Evolutionary conservation across 75 land plant genomes (phyloP).

Genomic region (Pinus tabuliformis): DNA sequence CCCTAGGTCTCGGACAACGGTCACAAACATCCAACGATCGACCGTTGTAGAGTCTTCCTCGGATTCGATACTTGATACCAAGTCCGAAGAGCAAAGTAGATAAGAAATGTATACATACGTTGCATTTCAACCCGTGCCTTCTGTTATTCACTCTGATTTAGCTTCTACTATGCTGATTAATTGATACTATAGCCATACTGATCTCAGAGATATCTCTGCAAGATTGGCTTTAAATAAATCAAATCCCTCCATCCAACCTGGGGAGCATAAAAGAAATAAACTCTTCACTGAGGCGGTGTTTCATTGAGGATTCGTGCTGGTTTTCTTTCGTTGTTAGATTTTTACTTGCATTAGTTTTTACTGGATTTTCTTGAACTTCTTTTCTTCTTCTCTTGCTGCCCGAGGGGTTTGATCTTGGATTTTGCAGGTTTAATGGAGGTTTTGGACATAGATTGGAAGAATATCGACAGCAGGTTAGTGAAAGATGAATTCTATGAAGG

Average conservation of each 20-base stretch:
- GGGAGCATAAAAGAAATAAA: not conserved
- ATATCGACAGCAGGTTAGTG: conserved; percentile 46
- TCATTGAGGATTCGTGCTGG: not conserved
- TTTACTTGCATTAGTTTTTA: not conserved
- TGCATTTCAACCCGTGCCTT: not conserved
- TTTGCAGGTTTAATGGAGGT: conserved; percentile 46
- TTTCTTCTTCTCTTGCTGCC: not conserved
- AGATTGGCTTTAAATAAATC: not conserved
- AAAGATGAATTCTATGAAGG: conserved; percentile 70
- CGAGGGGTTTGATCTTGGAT: not conserved
- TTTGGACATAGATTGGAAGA: conserved; percentile 67
- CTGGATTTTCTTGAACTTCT: not conserved
- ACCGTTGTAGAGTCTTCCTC: conserved; percentile 1
- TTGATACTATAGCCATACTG: not conserved
- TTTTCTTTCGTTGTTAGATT: not conserved
- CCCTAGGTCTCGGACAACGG: not conserved
- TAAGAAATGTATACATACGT: not conserved
- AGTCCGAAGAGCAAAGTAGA: not conserved
- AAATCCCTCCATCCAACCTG: not conserved
- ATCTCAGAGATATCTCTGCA: not conserved
- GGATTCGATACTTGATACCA: not conserved
- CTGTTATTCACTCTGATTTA: not conserved
- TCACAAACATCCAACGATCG: not conserved
- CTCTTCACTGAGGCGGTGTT: not conserved
- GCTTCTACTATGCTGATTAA: not conserved